Evolutionary conservation across 2,329 filamentous ascomycete species (phyloP).

Genomic region (Fusarium sp.): DNA sequence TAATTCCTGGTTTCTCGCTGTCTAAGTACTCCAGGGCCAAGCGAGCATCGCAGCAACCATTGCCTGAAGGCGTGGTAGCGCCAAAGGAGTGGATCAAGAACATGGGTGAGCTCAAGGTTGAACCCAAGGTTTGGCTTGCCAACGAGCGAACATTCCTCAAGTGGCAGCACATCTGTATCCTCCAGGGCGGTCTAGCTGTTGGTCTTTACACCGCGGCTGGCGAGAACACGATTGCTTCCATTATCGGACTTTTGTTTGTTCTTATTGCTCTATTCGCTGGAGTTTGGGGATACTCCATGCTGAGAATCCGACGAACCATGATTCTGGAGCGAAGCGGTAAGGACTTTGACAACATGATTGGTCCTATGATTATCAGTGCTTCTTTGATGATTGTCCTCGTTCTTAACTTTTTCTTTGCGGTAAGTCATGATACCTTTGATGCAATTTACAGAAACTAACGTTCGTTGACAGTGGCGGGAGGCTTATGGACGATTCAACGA

Average conservation of each 20-base stretch:
- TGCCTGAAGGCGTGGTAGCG: slow-evolving; percentile 90
- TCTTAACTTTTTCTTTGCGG: slow-evolving; percentile 91
- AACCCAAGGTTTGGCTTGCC: slow-evolving; percentile 98
- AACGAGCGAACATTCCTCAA: slow-evolving; percentile 99
- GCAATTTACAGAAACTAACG: slow-evolving; percentile 20
- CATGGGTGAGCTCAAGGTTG: slow-evolving; percentile 88
- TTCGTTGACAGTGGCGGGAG: slow-evolving; percentile 49
- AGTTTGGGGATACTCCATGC: slow-evolving; percentile 88
- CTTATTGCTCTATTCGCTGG: slow-evolving; percentile 85
- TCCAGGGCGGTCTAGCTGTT: slow-evolving; percentile 86
- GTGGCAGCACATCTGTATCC: slow-evolving; percentile 94
- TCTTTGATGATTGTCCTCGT: slow-evolving; percentile 83
- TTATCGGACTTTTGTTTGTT: slow-evolving; percentile 86
- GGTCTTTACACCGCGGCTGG: slow-evolving; percentile 91
- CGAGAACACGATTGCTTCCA: slow-evolving; percentile 79
- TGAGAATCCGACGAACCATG: slow-evolving; percentile 79
- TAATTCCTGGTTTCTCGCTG: slow-evolving; percentile 86
- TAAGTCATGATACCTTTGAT: slow-evolving; percentile 55
- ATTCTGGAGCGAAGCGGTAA: slow-evolving; percentile 88
- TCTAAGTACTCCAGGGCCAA: slow-evolving; percentile 77
- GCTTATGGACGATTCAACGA: slow-evolving; percentile 50
- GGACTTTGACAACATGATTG: slow-evolving; percentile 91
- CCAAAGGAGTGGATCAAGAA: slow-evolving; percentile 95
- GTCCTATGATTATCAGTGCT: slow-evolving; percentile 84
- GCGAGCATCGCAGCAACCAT: slow-evolving; percentile 59